Conservation (phyloP, 2,329 filamentous ascomycete species). For the Colletotrichum graminicola region DNA sequence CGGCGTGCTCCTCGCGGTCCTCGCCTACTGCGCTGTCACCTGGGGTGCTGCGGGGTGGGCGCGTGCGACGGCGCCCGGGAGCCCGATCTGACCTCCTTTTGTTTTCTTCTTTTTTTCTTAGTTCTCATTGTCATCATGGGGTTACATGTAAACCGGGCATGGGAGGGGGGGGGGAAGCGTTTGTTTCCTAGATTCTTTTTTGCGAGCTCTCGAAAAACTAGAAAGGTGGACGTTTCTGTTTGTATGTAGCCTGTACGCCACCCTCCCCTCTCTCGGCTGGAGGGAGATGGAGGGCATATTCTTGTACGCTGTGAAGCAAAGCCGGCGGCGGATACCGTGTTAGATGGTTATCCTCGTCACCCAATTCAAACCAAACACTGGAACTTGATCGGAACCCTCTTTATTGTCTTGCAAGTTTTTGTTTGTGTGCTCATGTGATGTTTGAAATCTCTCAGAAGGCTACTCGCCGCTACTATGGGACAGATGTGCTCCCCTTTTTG, state of each 20-base stretch:
- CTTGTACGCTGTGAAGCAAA: not conserved
- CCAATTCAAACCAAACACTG: not conserved
- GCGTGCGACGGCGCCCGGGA: not conserved
- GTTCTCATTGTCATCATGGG: not conserved
- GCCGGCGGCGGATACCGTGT: not conserved
- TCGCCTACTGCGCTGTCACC: conserved; percentile 22
- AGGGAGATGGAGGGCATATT: not conserved
- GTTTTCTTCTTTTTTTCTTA: too few relatives aligned
- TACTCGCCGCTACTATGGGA: not conserved
- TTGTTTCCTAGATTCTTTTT: not conserved
- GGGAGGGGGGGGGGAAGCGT: not conserved
- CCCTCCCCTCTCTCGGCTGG: not conserved
- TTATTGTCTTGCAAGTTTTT: not conserved
- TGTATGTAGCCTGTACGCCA: not conserved
- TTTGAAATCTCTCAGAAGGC: not conserved
- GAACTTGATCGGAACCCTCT: too few relatives aligned
- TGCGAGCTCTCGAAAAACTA: not conserved
- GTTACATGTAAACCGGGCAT: not conserved
- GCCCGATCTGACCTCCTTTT: not conserved
- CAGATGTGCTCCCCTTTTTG: not conserved
- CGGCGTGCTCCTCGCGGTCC: conserved; percentile 43
- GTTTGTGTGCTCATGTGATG: not conserved
- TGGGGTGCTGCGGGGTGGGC: not conserved
- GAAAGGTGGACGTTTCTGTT: not conserved
- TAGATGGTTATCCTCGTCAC: not conserved